Percentiles rank a stretch among this genome's conserved stretches.
Evolutionary conservation across 2,329 filamentous ascomycete genomes (phyloP).

Genomic region (Verticillium dahliae): DNA sequence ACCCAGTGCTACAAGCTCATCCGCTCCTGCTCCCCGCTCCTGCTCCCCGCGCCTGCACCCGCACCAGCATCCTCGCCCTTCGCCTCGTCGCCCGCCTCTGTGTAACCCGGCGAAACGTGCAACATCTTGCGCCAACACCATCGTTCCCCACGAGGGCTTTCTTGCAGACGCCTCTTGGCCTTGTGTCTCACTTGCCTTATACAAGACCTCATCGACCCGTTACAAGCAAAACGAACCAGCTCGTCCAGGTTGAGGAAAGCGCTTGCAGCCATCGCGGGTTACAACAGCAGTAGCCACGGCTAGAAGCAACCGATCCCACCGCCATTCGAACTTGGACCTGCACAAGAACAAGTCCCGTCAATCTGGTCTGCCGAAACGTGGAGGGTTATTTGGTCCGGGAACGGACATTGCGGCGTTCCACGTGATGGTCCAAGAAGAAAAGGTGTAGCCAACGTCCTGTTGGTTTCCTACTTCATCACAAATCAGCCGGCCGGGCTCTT

Average conservation of each 20-base stretch:
- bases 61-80: not conserved
- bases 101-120: conserved; percentile 1
- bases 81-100: conserved; percentile 7
- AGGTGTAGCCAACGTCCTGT: conserved; percentile 23
- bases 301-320: conserved; percentile 4
- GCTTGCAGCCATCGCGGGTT: conserved; percentile 5
- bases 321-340: not conserved
- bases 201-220: not conserved
- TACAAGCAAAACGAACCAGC: not conserved
- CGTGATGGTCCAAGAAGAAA: conserved; percentile 28
- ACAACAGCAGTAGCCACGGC: conserved; percentile 5
- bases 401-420: conserved; percentile 24
- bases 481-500: conserved; percentile 11
- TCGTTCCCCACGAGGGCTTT: not conserved
- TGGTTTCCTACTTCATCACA: conserved; percentile 12
- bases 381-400: conserved; percentile 18
- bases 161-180: not conserved
- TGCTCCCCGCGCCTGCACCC: conserved; percentile 7
- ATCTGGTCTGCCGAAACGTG: conserved; percentile 12
- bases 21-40: conserved; percentile 6
- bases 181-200: conserved; percentile 2
- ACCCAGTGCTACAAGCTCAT: conserved; percentile 2
- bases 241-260: conserved; percentile 3
- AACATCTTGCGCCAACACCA: not conserved
- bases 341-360: conserved; percentile 4